Base-by-base conservation (phyloP, 345 rosid genomes). In the Lepidium didymum region DNA sequence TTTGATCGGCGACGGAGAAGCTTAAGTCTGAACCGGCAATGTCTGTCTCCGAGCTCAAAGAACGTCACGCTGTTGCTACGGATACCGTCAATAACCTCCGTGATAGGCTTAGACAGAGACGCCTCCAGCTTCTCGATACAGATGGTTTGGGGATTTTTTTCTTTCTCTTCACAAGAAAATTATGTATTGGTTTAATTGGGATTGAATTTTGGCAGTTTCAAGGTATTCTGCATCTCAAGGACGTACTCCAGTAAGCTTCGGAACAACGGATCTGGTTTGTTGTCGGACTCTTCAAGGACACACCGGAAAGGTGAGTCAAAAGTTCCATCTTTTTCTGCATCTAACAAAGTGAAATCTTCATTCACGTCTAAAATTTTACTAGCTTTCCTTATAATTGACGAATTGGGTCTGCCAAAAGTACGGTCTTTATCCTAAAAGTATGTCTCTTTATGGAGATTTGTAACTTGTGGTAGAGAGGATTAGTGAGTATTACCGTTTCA, bases 211-310 rank as follows among this genome's bases (percentile, higher is more conserved):
- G 72, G 73, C 78, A 94, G 99, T 91, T 77, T 84, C 93, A 10
- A 83, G 72, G 7, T 85, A 87, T 67, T 85, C 96, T 46, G 77
- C 49, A 79, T 69, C 83, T 37, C 97, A 86, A 66, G 90, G 89
- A 31, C 82, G 71, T 75, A 34, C 80, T 79, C 86, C 83, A 46
- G 91, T 94, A 47, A 86, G 76, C 68, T 87, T 94, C 64, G 91
- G 91, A 29, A 82, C 87, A 1, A 91, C 92, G 75, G 99, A 89
- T 86, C 86, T 91, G 82, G 97, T 94, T 35, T 94, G 97, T 25
- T 91, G 97, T 81, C 78, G 99, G 73, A 89, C 90, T 63, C 85
- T 94, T 75, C 99, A 91, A 71, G 97, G 99, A 44, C 99, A 91
- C 77, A 86, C 96, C 12, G 96, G 99, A 70, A 91, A 89, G 93